Base-by-base conservation (phyloP, 2,329 filamentous ascomycete species). In the Exophiala alcalophila region DNA sequence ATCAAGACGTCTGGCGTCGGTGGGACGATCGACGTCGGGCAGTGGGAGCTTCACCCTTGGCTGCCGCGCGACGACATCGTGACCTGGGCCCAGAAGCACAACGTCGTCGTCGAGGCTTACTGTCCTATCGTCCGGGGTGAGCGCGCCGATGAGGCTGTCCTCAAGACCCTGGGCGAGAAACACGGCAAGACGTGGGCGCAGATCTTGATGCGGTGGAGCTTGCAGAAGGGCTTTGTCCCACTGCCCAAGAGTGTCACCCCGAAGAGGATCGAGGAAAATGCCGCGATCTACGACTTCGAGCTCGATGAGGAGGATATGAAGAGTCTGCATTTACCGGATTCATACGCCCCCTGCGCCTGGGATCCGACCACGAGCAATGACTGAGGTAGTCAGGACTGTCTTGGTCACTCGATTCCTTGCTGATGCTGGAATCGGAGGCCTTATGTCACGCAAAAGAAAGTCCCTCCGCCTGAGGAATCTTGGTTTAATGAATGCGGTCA, bases 31-130 rank as follows among this genome's bases (percentile, higher is more conserved):
- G 84, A 82, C 48, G 84, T 95, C 25, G 89, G 87, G 27, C 90
- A 95, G 66, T 88, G 84, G 65, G 90, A 96, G 66, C 69, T 96
- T 8, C 90, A 96, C 65, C 90, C 90, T 1, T 96, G 88, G 89
- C 78, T 89, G 28, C 74, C 81, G 6, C 74, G 89, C n/a, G 69
- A 73, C 15, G 88, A 95, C 58, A 87, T 96, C 48, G 80, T 82
- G 6, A 69, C 77, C 32, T 96, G 89, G 88, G 85, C 84, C 56
- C 64, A 72, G 50, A 72, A 81, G 62, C 72, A 79, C 12, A 72
- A 73, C 47, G 69, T 86, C 14, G 74, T 79, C 21, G 62, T 85
- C 10, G 73, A 88, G 71, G 70, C 70, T 4, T 73, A 72, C 50
- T 69, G 65, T 53, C 70, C 70, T 9, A 58, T 73, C 36, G 68